Conservation (phyloP, 768 basidiomycete species). For the Lactarius sp. region DNA sequence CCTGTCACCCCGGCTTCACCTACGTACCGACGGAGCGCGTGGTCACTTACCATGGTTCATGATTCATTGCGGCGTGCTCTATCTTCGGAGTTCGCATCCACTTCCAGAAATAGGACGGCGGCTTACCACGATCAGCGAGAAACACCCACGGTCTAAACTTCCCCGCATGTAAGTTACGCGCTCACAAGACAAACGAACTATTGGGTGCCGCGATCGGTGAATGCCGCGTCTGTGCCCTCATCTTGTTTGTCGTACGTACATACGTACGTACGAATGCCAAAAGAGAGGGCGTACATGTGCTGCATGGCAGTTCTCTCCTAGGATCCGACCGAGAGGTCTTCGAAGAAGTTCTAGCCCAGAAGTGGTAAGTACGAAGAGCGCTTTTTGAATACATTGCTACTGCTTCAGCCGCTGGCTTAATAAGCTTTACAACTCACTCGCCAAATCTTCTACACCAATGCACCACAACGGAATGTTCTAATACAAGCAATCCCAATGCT, state of each 20-base stretch:
- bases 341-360: background rate
- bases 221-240: background rate
- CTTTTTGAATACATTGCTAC: background rate
- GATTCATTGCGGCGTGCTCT: background rate
- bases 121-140: background rate
- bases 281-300: background rate
- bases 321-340: slow-evolving; percentile 6
- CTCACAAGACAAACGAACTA: background rate
- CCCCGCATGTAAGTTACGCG: background rate
- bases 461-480: too few species aligned
- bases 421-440: too few species aligned
- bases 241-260: slow-evolving; percentile 1
- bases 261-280: slow-evolving; percentile 13
- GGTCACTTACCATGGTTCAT: background rate
- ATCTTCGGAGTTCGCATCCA: background rate
- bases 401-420: too few species aligned
- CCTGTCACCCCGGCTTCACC: background rate
- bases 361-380: background rate
- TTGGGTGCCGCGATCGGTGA: background rate
- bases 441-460: too few species aligned
- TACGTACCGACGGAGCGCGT: background rate
- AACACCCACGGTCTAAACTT: background rate
- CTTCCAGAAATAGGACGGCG: background rate
- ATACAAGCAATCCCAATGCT: too few species aligned
- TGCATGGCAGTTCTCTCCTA: background rate